Evolutionary conservation across 352 stramenopile genomes (phyloP).

Genomic region (Phytopythium delawarense): DNA sequence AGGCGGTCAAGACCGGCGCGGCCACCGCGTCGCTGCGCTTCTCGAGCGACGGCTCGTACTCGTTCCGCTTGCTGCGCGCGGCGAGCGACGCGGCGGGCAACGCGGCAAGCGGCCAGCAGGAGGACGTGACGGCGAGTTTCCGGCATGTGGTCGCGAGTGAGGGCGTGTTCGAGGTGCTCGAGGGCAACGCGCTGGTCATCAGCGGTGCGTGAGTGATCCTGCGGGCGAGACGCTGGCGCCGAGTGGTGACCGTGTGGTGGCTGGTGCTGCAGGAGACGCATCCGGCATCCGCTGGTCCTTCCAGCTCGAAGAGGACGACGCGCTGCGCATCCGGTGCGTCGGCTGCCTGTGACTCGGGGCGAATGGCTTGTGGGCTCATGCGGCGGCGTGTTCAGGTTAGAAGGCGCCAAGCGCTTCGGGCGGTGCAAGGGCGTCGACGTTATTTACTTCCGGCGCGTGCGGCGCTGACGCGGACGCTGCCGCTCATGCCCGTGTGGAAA

Average conservation of each 20-base stretch:
- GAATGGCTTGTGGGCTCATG: background rate
- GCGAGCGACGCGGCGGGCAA: background rate
- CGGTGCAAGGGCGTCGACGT: constrained; percentile 80
- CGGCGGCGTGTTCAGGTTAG: constrained; percentile 27
- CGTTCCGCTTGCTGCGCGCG: constrained; percentile 27
- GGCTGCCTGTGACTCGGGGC: background rate
- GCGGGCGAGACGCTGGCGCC: background rate
- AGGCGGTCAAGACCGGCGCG: constrained; percentile 51
- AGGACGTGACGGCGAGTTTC: constrained; percentile 51
- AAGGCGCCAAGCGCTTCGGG: constrained; percentile 65
- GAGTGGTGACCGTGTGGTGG: background rate
- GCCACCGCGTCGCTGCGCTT: constrained; percentile 45
- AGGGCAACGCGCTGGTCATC: constrained; percentile 24
- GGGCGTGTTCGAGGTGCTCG: constrained; percentile 33
- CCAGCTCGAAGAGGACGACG: constrained; percentile 63
- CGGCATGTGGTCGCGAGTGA: constrained; percentile 41
- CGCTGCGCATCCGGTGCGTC: constrained; percentile 38
- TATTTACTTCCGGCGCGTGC: constrained; percentile 61
- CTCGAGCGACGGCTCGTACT: constrained; percentile 24
- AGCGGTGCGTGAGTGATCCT: constrained; percentile 11
- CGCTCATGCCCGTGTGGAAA: background rate
- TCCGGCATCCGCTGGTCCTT: constrained; percentile 67
- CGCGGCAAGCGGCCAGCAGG: constrained; percentile 7
- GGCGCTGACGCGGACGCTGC: constrained; percentile 6
- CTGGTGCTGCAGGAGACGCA: constrained; percentile 23